Conservation (phyloP, 768 basidiomycete species). For the Boletus huronensis region DNA sequence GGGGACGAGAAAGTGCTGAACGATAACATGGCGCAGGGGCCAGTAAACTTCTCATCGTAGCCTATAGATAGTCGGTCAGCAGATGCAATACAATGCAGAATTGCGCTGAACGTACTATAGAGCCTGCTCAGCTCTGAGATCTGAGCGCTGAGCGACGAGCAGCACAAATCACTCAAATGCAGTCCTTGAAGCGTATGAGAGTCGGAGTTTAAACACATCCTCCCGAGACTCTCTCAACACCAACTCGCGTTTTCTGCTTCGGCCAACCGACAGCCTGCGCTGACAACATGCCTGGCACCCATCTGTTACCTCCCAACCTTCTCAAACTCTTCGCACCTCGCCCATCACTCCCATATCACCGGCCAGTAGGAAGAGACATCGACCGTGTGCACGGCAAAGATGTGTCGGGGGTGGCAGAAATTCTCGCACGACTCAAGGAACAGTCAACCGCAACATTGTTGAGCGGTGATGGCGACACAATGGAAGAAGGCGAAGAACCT, state of each 20-base stretch:
- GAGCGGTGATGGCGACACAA: conserved; percentile 55
- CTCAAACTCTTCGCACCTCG: conserved; percentile 96
- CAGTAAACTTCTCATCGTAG: conserved; percentile 17
- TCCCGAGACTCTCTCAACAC: conserved; percentile 6
- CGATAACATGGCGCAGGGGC: conserved; percentile 13
- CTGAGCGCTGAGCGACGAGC: neutral
- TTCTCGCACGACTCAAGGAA: conserved; percentile 73
- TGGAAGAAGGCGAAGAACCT: conserved; percentile 85
- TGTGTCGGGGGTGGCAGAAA: conserved; percentile 70
- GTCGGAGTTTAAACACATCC: conserved; percentile 32
- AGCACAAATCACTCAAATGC: conserved; percentile 1
- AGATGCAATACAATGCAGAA: neutral
- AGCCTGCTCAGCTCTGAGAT: no score
- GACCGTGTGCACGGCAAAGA: conserved; percentile 66
- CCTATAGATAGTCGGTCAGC: neutral
- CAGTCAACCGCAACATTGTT: conserved; percentile 68
- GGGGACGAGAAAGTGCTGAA: conserved; percentile 8
- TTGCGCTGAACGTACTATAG: conserved; percentile 1
- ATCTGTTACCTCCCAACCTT: conserved; percentile 91
- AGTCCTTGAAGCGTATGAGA: conserved; percentile 2
- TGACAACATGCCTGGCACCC: conserved; percentile 59
- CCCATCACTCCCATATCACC: conserved; percentile 81
- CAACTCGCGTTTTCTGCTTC: conserved; percentile 6
- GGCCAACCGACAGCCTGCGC: neutral
- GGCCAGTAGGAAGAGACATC: conserved; percentile 82